Evolutionary conservation across 2,329 filamentous ascomycete species (phyloP).

Genomic region (Beauveria varroae): DNA sequence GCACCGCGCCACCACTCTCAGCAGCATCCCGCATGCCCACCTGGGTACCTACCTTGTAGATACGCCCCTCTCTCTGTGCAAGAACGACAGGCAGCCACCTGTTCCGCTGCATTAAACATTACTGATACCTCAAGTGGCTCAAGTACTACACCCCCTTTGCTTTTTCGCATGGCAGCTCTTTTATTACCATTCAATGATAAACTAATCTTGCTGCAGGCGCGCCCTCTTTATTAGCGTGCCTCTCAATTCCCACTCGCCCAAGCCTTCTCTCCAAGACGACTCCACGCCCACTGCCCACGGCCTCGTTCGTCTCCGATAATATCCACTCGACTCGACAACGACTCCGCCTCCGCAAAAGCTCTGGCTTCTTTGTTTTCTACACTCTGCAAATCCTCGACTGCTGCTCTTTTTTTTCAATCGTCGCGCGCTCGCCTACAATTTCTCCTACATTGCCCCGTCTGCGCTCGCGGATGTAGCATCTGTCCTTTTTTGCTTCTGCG

Average conservation of each 20-base stretch:
- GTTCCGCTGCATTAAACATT: too few species aligned
- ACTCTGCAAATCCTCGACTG: background rate
- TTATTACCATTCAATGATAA: too few species aligned
- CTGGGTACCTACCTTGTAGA: background rate
- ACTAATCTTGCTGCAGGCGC: background rate
- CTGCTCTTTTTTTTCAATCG: background rate
- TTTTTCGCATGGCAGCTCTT: too few species aligned
- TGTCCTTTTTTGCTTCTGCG: background rate
- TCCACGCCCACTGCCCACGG: background rate
- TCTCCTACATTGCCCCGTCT: background rate
- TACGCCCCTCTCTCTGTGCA: too few species aligned
- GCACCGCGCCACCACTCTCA: background rate
- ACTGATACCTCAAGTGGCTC: too few species aligned
- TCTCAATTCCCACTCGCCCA: too few species aligned
- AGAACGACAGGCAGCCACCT: too few species aligned
- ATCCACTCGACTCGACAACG: background rate
- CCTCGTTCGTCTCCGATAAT: background rate
- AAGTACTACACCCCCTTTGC: too few species aligned
- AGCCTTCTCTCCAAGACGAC: too few species aligned
- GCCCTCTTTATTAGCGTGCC: background rate
- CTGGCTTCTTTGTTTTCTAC: background rate
- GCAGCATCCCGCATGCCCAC: background rate
- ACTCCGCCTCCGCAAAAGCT: conserved; percentile 1
- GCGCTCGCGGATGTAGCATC: background rate
- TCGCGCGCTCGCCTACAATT: background rate